Conservation (phyloP, 495 filamentous ascomycete genomes). For the Viridothelium virens region DNA sequence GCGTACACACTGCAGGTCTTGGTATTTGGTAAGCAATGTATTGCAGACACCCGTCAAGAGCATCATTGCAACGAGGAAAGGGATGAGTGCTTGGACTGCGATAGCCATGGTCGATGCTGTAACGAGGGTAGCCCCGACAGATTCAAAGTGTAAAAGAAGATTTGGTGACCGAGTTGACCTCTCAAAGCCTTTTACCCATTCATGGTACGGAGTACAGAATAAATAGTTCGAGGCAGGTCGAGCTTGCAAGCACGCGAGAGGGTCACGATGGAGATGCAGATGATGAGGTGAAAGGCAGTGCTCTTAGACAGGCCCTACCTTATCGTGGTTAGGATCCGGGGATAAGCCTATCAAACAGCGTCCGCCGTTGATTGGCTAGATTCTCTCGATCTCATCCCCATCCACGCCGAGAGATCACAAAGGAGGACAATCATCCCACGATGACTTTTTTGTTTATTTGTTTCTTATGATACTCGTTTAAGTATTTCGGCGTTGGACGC, state of each 20-base stretch:
- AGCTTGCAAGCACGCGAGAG: not conserved
- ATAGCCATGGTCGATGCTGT: slow-evolving; percentile 31
- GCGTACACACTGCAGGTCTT: slow-evolving; percentile 95
- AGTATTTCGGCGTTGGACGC: no score
- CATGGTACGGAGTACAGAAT: not conserved
- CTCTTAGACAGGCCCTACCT: not conserved
- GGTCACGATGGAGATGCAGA: slow-evolving; percentile 9
- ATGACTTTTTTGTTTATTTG: not conserved
- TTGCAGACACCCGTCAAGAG: slow-evolving; percentile 88
- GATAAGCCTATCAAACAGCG: not conserved
- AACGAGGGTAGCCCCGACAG: not conserved
- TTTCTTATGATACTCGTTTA: not conserved
- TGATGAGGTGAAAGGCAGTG: not conserved
- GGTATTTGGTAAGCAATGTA: slow-evolving; percentile 88
- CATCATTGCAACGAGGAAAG: slow-evolving; percentile 88
- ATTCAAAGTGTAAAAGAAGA: not conserved
- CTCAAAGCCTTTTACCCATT: not conserved
- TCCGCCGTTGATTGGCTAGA: not conserved
- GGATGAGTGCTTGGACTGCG: slow-evolving; percentile 57
- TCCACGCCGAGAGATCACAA: not conserved
- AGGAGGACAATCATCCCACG: not conserved
- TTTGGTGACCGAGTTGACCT: not conserved
- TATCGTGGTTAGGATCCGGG: not conserved
- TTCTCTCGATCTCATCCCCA: not conserved
- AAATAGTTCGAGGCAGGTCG: not conserved